Evolutionary conservation across 768 basidiomycete genomes (phyloP).

Genomic region (Leccinum broughii): DNA sequence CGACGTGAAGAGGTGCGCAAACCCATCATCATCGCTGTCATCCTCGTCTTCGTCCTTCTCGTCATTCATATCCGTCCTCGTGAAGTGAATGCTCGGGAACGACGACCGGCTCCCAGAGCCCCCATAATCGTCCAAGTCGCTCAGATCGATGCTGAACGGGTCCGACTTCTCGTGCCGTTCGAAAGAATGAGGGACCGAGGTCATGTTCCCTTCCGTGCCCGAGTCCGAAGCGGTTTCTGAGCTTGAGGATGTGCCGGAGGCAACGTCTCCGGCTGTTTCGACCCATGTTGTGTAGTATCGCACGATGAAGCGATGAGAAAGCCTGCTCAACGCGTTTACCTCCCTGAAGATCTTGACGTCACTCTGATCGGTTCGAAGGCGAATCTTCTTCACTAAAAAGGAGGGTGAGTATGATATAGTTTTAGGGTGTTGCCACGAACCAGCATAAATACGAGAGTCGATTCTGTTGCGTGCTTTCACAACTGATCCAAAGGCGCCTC

Average conservation of each 20-base stretch:
- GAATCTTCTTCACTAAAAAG: conserved; percentile 80
- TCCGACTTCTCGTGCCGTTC: conserved; percentile 48
- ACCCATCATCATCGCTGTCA: conserved; percentile 44
- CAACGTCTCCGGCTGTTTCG: conserved; percentile 60
- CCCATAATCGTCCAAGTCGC: conserved; percentile 59
- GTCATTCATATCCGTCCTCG: conserved; percentile 42
- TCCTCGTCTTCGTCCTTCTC: conserved; percentile 45
- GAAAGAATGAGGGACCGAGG: conserved; percentile 51
- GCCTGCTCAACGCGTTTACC: conserved; percentile 82
- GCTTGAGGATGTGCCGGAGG: conserved; percentile 49
- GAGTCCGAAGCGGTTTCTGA: conserved; percentile 40
- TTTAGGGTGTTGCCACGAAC: conserved; percentile 35
- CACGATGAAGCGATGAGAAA: conserved; percentile 89
- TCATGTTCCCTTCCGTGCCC: conserved; percentile 49
- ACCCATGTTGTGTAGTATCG: conserved; percentile 92
- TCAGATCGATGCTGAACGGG: conserved; percentile 65
- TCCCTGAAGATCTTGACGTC: conserved; percentile 90
- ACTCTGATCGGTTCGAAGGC: conserved; percentile 71
- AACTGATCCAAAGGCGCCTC: conserved; percentile 91
- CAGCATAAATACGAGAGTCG: conserved; percentile 82
- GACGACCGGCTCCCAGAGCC: conserved; percentile 52
- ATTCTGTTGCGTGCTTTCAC: conserved; percentile 92
- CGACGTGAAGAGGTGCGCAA: conserved; percentile 36
- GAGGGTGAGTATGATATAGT: neutral
- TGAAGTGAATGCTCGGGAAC: conserved; percentile 88